Conservation (phyloP, 805 yeast species). For the Zygoascus biomembranicola region DNA sequence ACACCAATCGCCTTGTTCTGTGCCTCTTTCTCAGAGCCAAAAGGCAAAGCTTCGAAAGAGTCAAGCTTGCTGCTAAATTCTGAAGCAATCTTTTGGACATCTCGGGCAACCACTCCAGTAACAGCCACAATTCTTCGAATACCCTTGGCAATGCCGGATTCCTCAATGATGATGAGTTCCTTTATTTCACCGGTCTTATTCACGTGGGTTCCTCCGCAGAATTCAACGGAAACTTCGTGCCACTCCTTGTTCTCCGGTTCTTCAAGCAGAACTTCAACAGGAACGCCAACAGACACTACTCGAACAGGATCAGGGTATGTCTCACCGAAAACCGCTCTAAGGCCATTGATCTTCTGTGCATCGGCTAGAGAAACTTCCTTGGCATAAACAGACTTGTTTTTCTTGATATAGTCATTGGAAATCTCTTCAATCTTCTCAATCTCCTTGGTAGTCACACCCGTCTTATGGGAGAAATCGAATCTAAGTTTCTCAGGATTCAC, state of each 20-base stretch:
- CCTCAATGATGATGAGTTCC: constrained; percentile 83
- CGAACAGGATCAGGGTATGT: constrained; percentile 98
- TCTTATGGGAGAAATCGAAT: constrained; percentile 93
- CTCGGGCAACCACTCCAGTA: constrained; percentile 83
- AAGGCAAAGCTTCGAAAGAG: constrained; percentile 53
- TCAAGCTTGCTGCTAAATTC: constrained; percentile 59
- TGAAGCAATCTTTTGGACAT: constrained; percentile 75
- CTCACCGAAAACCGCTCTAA: constrained; percentile 98
- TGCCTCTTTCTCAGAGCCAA: constrained; percentile 73
- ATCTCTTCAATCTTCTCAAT: constrained; percentile 67
- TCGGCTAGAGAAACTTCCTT: constrained; percentile 68
- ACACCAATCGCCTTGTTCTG: constrained; percentile 79
- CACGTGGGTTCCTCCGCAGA: constrained; percentile 99
- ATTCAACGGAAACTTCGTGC: constrained; percentile 76
- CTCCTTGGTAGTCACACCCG: constrained; percentile 66
- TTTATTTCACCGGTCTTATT: constrained; percentile 87
- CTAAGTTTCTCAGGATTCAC: constrained; percentile 93
- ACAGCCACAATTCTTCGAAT: constrained; percentile 97
- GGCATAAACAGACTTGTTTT: constrained; percentile 65
- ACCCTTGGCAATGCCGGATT: constrained; percentile 97
- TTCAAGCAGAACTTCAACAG: constrained; percentile 71
- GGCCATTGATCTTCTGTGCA: constrained; percentile 72
- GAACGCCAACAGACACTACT: constrained; percentile 90
- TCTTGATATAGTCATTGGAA: constrained; percentile 61
- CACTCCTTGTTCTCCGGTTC: constrained; percentile 69